These are phyloP conservation scores for Penicillium bovifimosum DNA, from an alignment of 495 filamentous ascomycete species.

Conservation along the genomic window DNA sequence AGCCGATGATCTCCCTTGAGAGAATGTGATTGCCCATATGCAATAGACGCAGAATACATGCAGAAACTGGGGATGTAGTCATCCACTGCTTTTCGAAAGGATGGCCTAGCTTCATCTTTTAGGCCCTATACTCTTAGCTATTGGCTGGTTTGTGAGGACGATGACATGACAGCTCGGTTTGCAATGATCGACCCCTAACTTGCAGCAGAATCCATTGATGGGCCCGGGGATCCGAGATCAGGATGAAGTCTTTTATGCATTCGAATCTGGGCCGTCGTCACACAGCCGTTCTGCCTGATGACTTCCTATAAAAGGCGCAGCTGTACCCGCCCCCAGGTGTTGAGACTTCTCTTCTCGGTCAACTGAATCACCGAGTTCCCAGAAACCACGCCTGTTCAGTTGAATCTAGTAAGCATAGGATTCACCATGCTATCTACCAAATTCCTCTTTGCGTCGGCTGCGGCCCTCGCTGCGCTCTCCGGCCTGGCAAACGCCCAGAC, in stretches of 20 bases:
- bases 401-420: too few relatives aligned
- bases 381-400: too few relatives aligned
- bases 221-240: slow-evolving; percentile 2
- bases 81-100: not conserved
- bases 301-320: not conserved
- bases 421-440: slow-evolving; percentile 16
- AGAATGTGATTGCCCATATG: slow-evolving; percentile 21
- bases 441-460: slow-evolving; percentile 12
- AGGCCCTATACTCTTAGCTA: not conserved
- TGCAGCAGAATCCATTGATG: not conserved
- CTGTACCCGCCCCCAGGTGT: not conserved
- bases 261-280: not conserved
- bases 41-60: slow-evolving; percentile 16
- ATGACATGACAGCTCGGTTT: slow-evolving; percentile 21
- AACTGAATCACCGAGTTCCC: not conserved
- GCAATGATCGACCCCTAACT: slow-evolving; percentile 17
- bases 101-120: not conserved
- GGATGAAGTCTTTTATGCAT: not conserved
- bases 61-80: slow-evolving; percentile 5
- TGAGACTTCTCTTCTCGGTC: not conserved
- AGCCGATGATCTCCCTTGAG: not conserved
- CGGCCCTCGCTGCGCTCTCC: slow-evolving; percentile 12
- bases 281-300: not conserved
- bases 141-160: not conserved
- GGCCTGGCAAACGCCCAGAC: slow-evolving; percentile 19